phyloP scores from a whole-genome alignment of 1,139 yeast genomes.

The Debaryomyces udenii region DNA sequence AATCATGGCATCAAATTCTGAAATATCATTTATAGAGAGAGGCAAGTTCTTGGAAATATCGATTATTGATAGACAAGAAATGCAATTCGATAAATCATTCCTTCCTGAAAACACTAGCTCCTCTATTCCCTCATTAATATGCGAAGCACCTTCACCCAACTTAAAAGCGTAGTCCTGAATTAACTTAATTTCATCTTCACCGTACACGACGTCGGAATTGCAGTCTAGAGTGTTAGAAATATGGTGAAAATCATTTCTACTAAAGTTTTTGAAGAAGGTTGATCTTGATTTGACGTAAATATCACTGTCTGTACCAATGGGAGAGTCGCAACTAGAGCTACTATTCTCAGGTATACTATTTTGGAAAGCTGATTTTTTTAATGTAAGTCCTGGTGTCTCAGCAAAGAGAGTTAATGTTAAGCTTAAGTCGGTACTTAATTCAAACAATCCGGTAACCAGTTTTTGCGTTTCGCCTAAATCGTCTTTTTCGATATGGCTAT shows the following conservation, averaged over 20 bases:
- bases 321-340: constrained; percentile 4
- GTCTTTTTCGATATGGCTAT: constrained; percentile 8
- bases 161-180: constrained; percentile 36
- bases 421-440: constrained; percentile 19
- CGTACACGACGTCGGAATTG: not conserved
- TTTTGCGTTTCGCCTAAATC: constrained; percentile 9
- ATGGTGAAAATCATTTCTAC: constrained; percentile 14
- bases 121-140: constrained; percentile 8
- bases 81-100: constrained; percentile 3
- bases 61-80: constrained; percentile 24
- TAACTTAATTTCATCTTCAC: constrained; percentile 17
- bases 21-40: constrained; percentile 29
- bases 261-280: constrained; percentile 16
- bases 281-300: not conserved
- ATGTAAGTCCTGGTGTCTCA: constrained; percentile 7
- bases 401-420: constrained; percentile 15
- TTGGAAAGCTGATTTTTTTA: constrained; percentile 5
- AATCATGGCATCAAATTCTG: constrained; percentile 55
- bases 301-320: constrained; percentile 2
- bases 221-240: constrained; percentile 11
- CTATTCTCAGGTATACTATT: not conserved
- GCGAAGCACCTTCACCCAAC: constrained; percentile 28
- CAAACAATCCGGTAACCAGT: constrained; percentile 23
- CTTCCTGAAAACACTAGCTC: not conserved
- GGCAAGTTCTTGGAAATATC: constrained; percentile 30